phyloP scores from a whole-genome alignment of 495 filamentous ascomycete species.

The Neurospora sublineolata region DNA sequence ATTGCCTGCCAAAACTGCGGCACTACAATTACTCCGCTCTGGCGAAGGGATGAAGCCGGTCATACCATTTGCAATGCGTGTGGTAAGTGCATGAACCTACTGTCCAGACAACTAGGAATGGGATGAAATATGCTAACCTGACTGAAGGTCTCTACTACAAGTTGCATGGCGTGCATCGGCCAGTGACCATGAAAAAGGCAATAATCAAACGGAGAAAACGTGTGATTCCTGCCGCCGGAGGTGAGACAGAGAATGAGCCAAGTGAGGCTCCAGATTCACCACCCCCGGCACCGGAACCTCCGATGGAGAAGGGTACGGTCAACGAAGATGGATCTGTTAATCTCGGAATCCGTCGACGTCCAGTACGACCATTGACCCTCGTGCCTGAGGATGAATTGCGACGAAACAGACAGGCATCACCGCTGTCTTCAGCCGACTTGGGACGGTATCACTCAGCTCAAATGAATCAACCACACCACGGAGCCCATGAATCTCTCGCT shows the following conservation, averaged over 20 bases:
- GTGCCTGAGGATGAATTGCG: constrained; percentile 36
- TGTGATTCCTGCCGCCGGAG: constrained; percentile 67
- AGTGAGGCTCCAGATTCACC: constrained; percentile 34
- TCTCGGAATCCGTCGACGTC: constrained; percentile 45
- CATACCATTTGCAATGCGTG: constrained; percentile 99
- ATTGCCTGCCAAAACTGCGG: constrained; percentile 96
- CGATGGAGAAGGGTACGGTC: constrained; percentile 34
- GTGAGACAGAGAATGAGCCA: constrained; percentile 29
- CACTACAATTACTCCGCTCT: constrained; percentile 92
- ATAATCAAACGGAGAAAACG: constrained; percentile 94
- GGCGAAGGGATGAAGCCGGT: constrained; percentile 87
- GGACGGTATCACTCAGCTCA: constrained; percentile 36
- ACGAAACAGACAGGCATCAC: constrained; percentile 25
- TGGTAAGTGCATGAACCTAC: constrained; percentile 49
- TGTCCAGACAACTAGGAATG: too few species aligned
- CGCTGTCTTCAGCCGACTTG: constrained; percentile 25
- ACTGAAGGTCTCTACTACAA: constrained; percentile 84
- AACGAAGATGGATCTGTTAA: constrained; percentile 47
- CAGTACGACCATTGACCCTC: constrained; percentile 26
- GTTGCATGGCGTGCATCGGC: constrained; percentile 84
- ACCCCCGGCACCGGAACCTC: constrained; percentile 24
- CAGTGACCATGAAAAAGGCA: constrained; percentile 93
- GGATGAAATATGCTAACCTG: constrained; percentile 6
- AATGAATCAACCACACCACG: constrained; percentile 18
- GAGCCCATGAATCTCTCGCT: constrained; percentile 29